phyloP scores from a whole-genome alignment of 495 filamentous ascomycete genomes.

The Trichoderma gamsii region DNA sequence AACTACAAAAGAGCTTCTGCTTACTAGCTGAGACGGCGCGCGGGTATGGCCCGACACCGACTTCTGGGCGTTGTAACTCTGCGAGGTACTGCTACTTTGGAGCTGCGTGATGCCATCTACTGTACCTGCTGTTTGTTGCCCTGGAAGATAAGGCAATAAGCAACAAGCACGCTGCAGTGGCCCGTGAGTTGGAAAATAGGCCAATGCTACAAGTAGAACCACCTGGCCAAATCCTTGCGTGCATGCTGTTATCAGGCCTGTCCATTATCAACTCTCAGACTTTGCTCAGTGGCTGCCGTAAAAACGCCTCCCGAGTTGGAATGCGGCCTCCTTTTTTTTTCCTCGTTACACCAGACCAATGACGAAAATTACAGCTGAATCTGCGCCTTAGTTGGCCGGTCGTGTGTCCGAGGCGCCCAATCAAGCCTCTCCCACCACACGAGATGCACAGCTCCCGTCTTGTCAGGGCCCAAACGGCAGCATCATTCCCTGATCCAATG shows the following conservation, averaged over 20 bases:
- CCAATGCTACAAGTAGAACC: too few relatives aligned
- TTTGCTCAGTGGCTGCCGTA: constrained; percentile 1
- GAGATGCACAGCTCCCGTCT: not conserved
- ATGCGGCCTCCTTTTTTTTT: not conserved
- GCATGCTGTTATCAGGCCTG: too few relatives aligned
- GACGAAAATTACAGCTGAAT: not conserved
- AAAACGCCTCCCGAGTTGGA: not conserved
- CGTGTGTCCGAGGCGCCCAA: constrained; percentile 2
- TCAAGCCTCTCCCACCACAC: not conserved
- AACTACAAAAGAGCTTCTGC: not conserved
- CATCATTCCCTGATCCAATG: too few relatives aligned
- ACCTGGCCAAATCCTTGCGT: too few relatives aligned
- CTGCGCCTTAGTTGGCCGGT: not conserved
- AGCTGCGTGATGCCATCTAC: too few relatives aligned
- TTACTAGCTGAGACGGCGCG: not conserved
- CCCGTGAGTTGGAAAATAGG: too few relatives aligned
- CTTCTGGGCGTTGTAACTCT: not conserved
- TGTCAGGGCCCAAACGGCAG: not conserved
- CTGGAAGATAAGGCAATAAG: too few relatives aligned
- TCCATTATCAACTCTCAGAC: not conserved
- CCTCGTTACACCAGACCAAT: not conserved
- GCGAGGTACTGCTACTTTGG: too few relatives aligned
- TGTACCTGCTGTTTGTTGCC: too few relatives aligned
- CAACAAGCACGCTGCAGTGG: too few relatives aligned
- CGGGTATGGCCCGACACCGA: constrained; percentile 2